Evolutionary conservation across 2,329 filamentous ascomycete species (phyloP).

Genomic region (Diaporthe amygdali): DNA sequence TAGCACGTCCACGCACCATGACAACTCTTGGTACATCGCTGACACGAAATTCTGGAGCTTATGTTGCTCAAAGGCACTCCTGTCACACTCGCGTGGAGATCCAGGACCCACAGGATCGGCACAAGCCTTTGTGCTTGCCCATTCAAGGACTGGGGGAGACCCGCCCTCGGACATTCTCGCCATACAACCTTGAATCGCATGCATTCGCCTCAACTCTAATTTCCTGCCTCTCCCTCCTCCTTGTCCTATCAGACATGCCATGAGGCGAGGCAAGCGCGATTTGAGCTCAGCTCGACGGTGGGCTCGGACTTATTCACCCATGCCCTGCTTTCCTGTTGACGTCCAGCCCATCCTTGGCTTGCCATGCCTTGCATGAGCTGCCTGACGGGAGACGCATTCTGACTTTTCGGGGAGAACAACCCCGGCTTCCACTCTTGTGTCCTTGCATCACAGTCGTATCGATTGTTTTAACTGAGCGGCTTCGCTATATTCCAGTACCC

Average conservation of each 20-base stretch:
- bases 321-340: not conserved
- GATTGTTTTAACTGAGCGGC: not conserved
- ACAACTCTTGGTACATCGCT: conserved; percentile 3
- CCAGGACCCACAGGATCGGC: conserved; percentile 3
- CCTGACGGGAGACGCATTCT: not conserved
- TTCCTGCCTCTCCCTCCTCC: not conserved
- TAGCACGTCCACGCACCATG: not conserved
- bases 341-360: not conserved
- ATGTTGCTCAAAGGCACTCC: not conserved
- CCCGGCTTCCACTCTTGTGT: not conserved
- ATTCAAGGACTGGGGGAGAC: not conserved
- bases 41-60: conserved; percentile 6
- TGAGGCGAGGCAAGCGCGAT: not conserved
- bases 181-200: not conserved
- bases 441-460: not conserved
- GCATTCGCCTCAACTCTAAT: conserved; percentile 8
- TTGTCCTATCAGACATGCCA: not conserved
- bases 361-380: conserved; percentile 7
- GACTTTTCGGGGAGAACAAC: not conserved
- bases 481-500: not conserved
- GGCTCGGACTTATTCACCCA: conserved; percentile 11
- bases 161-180: not conserved
- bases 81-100: conserved; percentile 11
- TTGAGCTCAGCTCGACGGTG: not conserved
- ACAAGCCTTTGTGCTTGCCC: not conserved